A percentile compares a stretch with the other conserved stretches of the same genome.
These are phyloP conservation scores for Gastrolobium villosum DNA, from an alignment of 306 rosid species.

Conservation along the genomic window DNA sequence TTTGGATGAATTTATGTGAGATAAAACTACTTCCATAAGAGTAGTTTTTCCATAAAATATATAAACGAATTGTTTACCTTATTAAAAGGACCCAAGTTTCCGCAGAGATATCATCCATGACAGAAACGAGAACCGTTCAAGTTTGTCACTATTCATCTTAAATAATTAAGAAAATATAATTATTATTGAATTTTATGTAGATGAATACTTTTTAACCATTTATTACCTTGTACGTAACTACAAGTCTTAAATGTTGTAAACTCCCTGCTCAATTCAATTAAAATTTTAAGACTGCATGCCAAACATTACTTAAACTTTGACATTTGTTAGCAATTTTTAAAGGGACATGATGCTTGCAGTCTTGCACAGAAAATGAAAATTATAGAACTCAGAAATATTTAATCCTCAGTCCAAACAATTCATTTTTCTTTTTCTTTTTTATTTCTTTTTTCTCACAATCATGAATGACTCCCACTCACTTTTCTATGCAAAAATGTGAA, in stretches of 20 bases:
- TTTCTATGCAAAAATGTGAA: neutral
- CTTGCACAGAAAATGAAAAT: too few relatives aligned
- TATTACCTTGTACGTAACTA: neutral
- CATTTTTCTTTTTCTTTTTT: too few relatives aligned
- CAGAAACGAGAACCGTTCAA: neutral
- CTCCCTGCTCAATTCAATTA: neutral
- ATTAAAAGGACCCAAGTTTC: neutral
- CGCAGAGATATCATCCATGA: neutral
- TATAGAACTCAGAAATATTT: too few relatives aligned
- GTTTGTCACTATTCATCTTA: conserved; percentile 38
- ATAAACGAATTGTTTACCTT: too few relatives aligned
- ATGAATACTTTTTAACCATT: neutral
- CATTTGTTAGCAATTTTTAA: neutral
- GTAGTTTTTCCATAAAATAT: too few relatives aligned
- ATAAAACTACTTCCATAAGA: too few relatives aligned
- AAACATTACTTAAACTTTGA: neutral
- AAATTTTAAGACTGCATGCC: neutral
- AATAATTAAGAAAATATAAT: neutral
- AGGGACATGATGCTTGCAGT: too few relatives aligned
- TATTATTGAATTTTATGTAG: too few relatives aligned
- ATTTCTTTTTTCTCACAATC: too few relatives aligned
- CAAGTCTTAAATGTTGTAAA: neutral
- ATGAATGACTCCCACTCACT: too few relatives aligned
- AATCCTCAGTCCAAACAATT: too few relatives aligned
- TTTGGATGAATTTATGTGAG: too few relatives aligned